Evolutionary conservation across 441 rosid species (phyloP).

Genomic region (Biscutella laevigata): DNA sequence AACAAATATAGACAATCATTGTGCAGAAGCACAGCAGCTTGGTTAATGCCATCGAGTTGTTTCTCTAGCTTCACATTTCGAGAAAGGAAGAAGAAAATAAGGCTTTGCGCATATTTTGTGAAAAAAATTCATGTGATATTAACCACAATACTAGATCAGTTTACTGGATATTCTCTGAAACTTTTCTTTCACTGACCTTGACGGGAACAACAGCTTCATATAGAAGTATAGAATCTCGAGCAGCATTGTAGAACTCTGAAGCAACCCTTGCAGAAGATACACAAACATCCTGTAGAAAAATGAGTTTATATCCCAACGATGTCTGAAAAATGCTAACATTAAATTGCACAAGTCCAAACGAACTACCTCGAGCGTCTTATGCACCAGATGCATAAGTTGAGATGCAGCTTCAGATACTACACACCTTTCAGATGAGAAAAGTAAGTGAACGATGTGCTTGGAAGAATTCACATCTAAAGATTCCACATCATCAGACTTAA

Average conservation of each 20-base stretch:
- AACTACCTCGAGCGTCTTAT: conserved; percentile 67
- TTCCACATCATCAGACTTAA: conserved; percentile 28
- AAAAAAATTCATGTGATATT: conserved; percentile 7
- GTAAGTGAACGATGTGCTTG: conserved; percentile 55
- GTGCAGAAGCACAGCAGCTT: conserved; percentile 86
- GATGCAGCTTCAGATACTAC: conserved; percentile 81
- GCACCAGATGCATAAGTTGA: conserved; percentile 73
- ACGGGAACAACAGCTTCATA: conserved; percentile 89
- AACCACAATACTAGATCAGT: not conserved
- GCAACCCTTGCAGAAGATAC: conserved; percentile 84
- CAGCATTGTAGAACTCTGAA: conserved; percentile 73
- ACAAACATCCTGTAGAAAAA: conserved; percentile 66
- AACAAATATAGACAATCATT: conserved; percentile 82
- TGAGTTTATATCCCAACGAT: conserved; percentile 18
- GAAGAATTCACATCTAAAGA: conserved; percentile 33
- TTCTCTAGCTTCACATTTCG: conserved; percentile 66
- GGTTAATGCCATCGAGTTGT: conserved; percentile 85
- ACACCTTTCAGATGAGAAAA: conserved; percentile 74
- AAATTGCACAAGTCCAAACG: conserved; percentile 1
- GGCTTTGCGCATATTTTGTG: not conserved
- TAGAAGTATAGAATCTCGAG: conserved; percentile 74
- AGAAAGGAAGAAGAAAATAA: conserved; percentile 16
- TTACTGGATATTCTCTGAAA: not conserved
- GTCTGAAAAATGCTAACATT: conserved; percentile 4
- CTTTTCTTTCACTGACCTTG: conserved; percentile 54